phyloP scores from a whole-genome alignment of 176 grass and related monocot species.

The Zoysia japonica region DNA sequence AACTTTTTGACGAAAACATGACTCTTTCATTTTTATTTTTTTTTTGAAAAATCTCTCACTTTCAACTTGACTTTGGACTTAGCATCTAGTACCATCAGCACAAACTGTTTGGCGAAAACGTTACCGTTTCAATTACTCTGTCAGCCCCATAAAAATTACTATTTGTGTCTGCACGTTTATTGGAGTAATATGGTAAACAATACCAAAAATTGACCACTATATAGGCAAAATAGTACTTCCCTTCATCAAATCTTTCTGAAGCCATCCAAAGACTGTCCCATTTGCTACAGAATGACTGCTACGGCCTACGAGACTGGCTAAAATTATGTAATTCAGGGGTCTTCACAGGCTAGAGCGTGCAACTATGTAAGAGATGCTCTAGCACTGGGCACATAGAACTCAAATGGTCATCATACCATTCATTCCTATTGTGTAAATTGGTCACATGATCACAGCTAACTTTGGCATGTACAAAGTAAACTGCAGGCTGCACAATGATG shows the following conservation, averaged over 20 bases:
- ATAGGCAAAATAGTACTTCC: not conserved
- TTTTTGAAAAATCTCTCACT: no score
- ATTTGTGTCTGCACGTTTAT: not conserved
- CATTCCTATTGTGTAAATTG: slow-evolving; percentile 33
- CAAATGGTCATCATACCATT: slow-evolving; percentile 14
- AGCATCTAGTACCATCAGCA: not conserved
- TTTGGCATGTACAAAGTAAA: slow-evolving; percentile 44
- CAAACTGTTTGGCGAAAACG: not conserved
- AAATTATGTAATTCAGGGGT: slow-evolving; percentile 10
- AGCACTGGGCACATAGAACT: not conserved
- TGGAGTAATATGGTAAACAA: not conserved
- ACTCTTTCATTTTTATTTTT: no score
- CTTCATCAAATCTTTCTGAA: not conserved
- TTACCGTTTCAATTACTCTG: not conserved
- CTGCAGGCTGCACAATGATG: slow-evolving; percentile 17
- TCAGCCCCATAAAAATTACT: not conserved
- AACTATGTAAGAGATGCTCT: slow-evolving; percentile 26
- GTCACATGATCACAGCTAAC: slow-evolving; percentile 32
- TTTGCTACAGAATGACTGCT: slow-evolving; percentile 20
- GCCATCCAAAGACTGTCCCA: not conserved
- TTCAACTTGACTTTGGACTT: no score
- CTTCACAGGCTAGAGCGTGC: not conserved
- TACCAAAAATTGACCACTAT: not conserved
- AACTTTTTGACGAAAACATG: no score
- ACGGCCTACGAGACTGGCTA: not conserved